Conservation (phyloP, 2,329 filamentous ascomycete species). For the Grosmannia penicillata region DNA sequence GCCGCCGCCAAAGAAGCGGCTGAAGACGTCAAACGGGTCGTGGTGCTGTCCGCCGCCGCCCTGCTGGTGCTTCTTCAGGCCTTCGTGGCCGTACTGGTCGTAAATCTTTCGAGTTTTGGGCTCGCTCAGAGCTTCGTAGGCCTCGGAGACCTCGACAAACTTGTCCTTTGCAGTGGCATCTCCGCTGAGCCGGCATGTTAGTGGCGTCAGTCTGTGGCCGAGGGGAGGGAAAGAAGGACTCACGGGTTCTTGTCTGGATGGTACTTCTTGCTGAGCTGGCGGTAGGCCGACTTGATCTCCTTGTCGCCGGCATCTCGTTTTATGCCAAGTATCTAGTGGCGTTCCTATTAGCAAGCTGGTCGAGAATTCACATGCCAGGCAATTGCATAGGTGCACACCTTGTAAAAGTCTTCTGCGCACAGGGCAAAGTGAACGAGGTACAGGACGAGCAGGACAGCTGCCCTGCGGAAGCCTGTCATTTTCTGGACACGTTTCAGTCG, state of each 20-base stretch:
- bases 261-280: slow-evolving; percentile 82
- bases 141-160: slow-evolving; percentile 87
- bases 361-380: background rate
- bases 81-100: slow-evolving; percentile 87
- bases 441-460: slow-evolving; percentile 31
- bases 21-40: slow-evolving; percentile 94
- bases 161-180: slow-evolving; percentile 71
- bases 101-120: slow-evolving; percentile 74
- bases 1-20: slow-evolving; percentile 85
- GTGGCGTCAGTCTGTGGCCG: too few species aligned
- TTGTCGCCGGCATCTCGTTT: slow-evolving; percentile 66
- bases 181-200: too few species aligned
- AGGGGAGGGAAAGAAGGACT: slow-evolving; percentile 17
- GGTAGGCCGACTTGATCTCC: slow-evolving; percentile 88
- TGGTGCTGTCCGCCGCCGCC: slow-evolving; percentile 48
- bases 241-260: slow-evolving; percentile 98
- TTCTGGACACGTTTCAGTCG: too few species aligned
- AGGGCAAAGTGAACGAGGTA: slow-evolving; percentile 37
- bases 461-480: slow-evolving; percentile 3
- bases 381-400: slow-evolving; percentile 28
- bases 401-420: slow-evolving; percentile 64
- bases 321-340: slow-evolving; percentile 70
- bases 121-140: slow-evolving; percentile 82
- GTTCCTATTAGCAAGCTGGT: background rate
- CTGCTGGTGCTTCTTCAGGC: slow-evolving; percentile 67